These are phyloP conservation scores for Neonectria ditissima DNA, from an alignment of 2,329 filamentous ascomycete genomes.

Conservation along the genomic window DNA sequence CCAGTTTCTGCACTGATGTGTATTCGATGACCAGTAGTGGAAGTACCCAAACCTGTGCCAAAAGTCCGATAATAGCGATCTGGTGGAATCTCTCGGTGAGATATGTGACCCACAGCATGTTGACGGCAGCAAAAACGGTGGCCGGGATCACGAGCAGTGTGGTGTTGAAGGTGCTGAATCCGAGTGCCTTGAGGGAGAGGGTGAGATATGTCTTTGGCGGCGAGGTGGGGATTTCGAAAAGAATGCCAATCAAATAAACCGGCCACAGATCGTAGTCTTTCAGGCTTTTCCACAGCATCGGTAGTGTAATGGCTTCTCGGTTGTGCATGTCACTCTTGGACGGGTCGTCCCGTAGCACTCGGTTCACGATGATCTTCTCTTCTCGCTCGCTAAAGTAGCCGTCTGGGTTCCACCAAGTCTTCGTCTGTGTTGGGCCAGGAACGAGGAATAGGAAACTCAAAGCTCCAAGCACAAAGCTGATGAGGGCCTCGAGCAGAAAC, in stretches of 20 bases:
- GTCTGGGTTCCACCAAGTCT: slow-evolving; percentile 47
- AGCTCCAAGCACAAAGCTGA: slow-evolving; percentile 32
- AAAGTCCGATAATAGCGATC: slow-evolving; percentile 20
- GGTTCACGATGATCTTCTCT: slow-evolving; percentile 69
- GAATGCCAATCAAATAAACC: slow-evolving; percentile 61
- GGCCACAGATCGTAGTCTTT: slow-evolving; percentile 69
- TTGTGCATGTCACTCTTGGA: slow-evolving; percentile 67
- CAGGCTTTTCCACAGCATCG: slow-evolving; percentile 59
- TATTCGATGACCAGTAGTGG: slow-evolving; percentile 23
- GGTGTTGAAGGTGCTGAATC: slow-evolving; percentile 57
- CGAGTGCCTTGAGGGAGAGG: slow-evolving; percentile 54
- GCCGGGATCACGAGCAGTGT: slow-evolving; percentile 61
- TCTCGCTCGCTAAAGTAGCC: slow-evolving; percentile 69
- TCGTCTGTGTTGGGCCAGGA: slow-evolving; percentile 21
- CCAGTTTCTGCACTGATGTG: slow-evolving; percentile 15
- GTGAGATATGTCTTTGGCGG: slow-evolving; percentile 58
- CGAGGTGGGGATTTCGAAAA: slow-evolving; percentile 53
- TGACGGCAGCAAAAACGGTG: slow-evolving; percentile 18
- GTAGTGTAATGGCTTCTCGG: slow-evolving; percentile 61
- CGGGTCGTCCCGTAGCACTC: slow-evolving; percentile 66
- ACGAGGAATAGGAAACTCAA: slow-evolving; percentile 15
- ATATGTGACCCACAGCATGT: slow-evolving; percentile 26
- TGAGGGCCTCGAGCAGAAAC: slow-evolving; percentile 36
- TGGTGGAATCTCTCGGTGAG: slow-evolving; percentile 20
- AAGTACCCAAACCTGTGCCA: slow-evolving; percentile 21